Conservation (phyloP, 2,329 filamentous ascomycete species). For the Exophiala calicioides region DNA sequence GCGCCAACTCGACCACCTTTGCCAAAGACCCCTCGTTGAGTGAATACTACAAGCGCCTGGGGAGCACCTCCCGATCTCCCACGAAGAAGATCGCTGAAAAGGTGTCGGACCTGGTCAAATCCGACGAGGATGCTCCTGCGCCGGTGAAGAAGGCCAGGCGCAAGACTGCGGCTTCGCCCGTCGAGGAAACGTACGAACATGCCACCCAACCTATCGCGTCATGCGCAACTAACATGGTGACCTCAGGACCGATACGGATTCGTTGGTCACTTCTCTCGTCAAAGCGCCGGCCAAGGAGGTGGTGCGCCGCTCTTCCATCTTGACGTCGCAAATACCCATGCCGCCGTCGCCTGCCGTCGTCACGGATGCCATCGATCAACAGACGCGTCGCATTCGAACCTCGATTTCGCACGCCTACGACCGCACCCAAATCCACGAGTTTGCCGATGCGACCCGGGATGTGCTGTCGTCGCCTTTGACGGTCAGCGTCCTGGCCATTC, state of each 20-base stretch:
- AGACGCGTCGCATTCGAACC: conserved; percentile 53
- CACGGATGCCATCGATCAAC: conserved; percentile 72
- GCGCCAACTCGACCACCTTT: conserved; percentile 67
- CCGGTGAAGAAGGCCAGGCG: conserved; percentile 34
- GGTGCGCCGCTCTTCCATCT: conserved; percentile 41
- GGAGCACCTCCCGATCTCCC: conserved; percentile 58
- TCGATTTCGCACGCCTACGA: conserved; percentile 66
- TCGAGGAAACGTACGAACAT: conserved; percentile 39
- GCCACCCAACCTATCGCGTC: conserved; percentile 24
- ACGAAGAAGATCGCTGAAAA: conserved; percentile 52
- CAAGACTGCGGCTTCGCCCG: conserved; percentile 34
- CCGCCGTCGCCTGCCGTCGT: conserved; percentile 79
- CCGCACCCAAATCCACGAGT: conserved; percentile 64
- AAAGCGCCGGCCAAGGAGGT: conserved; percentile 41
- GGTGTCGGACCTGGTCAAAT: conserved; percentile 42
- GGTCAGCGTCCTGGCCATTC: conserved; percentile 67
- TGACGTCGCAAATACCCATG: conserved; percentile 64
- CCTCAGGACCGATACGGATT: conserved; percentile 25
- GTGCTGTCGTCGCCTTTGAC: conserved; percentile 70
- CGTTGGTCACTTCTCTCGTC: conserved; percentile 20
- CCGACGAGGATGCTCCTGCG: conserved; percentile 40
- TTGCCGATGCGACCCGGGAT: conserved; percentile 66
- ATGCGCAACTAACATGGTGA: conserved; percentile 6
- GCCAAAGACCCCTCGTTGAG: conserved; percentile 64
- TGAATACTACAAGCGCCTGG: conserved; percentile 74